Conservation (phyloP, 202 grass and related monocot genomes). For the Zizania palustris region DNA sequence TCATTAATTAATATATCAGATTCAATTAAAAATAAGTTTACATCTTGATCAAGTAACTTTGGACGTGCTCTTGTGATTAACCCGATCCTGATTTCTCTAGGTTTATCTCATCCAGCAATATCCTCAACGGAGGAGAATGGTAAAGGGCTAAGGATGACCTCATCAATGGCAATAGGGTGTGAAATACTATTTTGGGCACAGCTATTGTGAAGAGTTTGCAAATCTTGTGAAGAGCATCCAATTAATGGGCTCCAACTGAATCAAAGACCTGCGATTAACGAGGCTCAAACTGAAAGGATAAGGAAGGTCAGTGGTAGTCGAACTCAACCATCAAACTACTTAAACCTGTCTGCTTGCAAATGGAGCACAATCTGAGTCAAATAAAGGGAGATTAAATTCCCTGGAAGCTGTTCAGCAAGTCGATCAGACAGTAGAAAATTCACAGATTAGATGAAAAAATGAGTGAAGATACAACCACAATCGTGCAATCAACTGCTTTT, state of each 20-base stretch:
- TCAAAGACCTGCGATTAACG: not conserved
- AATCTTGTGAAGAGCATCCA: not conserved
- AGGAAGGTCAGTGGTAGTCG: not conserved
- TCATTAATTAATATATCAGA: no score
- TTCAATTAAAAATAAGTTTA: no score
- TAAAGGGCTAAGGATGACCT: no score
- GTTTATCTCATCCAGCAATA: no score
- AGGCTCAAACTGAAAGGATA: not conserved
- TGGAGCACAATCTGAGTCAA: not conserved
- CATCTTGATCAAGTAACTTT: no score
- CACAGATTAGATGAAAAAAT: not conserved
- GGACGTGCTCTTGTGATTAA: no score
- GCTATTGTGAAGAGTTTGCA: no score
- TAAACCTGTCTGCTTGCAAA: not conserved
- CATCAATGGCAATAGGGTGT: no score
- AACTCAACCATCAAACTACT: not conserved
- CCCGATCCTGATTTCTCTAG: no score
- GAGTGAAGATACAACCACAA: not conserved
- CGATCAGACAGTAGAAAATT: not conserved
- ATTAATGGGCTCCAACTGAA: not conserved
- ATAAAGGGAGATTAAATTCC: not conserved
- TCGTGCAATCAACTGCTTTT: not conserved
- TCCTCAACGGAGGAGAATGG: no score
- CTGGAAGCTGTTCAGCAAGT: not conserved
- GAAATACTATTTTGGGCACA: no score